Evolutionary conservation across 2,329 filamentous ascomycete genomes (phyloP).

Genomic region (Aaosphaeria pasadenensis): DNA sequence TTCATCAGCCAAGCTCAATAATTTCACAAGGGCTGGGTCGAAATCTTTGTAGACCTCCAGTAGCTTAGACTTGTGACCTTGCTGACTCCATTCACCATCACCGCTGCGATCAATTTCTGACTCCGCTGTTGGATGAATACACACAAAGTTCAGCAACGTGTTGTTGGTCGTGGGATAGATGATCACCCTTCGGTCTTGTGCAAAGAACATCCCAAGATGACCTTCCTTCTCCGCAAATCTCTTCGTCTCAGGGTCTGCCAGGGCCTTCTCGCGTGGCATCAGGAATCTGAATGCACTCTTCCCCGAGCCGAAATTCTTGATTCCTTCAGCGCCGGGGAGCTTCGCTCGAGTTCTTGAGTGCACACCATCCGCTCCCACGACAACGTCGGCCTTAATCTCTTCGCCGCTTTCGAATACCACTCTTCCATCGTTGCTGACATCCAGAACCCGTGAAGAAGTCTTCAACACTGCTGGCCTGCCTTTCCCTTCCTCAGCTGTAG

Average conservation of each 20-base stretch:
- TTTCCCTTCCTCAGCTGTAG: constrained; percentile 37
- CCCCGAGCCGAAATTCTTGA: constrained; percentile 46
- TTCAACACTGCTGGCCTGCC: constrained; percentile 38
- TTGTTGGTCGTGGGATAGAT: constrained; percentile 49
- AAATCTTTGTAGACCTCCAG: constrained; percentile 41
- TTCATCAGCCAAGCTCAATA: constrained; percentile 39
- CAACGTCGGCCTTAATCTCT: constrained; percentile 45
- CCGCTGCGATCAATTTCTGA: constrained; percentile 14
- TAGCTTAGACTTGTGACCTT: constrained; percentile 36
- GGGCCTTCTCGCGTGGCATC: constrained; percentile 45
- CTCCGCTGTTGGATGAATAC: constrained; percentile 39
- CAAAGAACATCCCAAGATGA: constrained; percentile 45
- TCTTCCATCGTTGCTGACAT: constrained; percentile 37
- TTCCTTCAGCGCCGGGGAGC: constrained; percentile 23
- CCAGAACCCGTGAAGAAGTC: constrained; percentile 43
- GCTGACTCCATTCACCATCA: constrained; percentile 34
- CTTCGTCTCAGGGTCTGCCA: constrained; percentile 39
- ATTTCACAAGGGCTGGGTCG: constrained; percentile 30
- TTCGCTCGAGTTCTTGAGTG: constrained; percentile 34
- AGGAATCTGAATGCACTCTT: constrained; percentile 60
- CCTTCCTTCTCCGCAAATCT: constrained; percentile 38
- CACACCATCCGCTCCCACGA: constrained; percentile 57
- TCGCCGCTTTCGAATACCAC: constrained; percentile 47
- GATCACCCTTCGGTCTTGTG: constrained; percentile 43
- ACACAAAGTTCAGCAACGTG: constrained; percentile 46